These are phyloP conservation scores for Gossypium stocksii DNA, from an alignment of 345 rosid species.

Conservation along the genomic window DNA sequence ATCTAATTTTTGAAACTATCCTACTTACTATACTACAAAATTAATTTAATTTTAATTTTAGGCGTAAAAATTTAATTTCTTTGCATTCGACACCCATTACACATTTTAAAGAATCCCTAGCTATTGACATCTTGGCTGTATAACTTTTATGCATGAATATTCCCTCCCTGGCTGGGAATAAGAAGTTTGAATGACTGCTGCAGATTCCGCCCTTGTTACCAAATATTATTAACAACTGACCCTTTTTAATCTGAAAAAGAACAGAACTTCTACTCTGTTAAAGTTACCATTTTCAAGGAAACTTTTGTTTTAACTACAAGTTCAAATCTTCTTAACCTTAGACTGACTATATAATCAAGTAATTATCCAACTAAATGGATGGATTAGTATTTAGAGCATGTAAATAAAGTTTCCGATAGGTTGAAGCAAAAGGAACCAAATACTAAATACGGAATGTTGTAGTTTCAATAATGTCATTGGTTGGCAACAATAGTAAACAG, in stretches of 20 bases:
- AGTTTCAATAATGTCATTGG: not conserved
- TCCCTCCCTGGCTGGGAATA: slow-evolving; percentile 10
- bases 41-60: no score
- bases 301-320: not conserved
- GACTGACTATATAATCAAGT: not conserved
- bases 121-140: not conserved
- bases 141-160: not conserved
- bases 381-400: no score
- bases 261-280: not conserved
- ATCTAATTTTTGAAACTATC: no score
- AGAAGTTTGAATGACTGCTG: slow-evolving; percentile 16
- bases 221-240: not conserved
- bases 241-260: not conserved
- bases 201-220: slow-evolving; percentile 8
- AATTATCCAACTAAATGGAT: no score
- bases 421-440: not conserved
- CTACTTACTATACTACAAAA: no score
- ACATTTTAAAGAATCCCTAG: not conserved
- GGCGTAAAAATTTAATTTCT: no score
- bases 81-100: no score
- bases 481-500: not conserved
- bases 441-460: not conserved
- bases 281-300: not conserved
- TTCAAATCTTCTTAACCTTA: not conserved
- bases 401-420: no score